Evolutionary conservation across 2,329 filamentous ascomycete genomes (phyloP), one percentile per base, ranked within the genome.

Genomic region (Alternaria longipes): DNA sequence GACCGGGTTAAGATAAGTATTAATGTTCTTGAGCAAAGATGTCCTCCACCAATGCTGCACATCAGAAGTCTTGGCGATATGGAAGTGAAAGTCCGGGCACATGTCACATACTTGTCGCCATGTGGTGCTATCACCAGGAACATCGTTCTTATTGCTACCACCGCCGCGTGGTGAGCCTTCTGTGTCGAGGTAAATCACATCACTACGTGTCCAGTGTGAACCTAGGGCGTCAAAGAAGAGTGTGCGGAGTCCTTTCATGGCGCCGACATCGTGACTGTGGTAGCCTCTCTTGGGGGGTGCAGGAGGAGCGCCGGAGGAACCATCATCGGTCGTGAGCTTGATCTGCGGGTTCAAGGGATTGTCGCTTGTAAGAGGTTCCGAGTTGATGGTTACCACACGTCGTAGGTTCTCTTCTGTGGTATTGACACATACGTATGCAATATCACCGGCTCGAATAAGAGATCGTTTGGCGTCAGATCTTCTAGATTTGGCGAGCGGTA

Each of bases 201-300:
- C 54, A 4, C n/a, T 5, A 12, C 59, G 63, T 12, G 57, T 59
- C 64, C 63, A 69, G 47, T 70, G 67, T 5, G 52, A 57, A 5
- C 59, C 61, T 3, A 70, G 55, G 0, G 64, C 64, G 28, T 72
- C 67, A 44, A 67, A 66, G 42, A 70, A 59, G n/a, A 72, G 34
- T 7, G 36, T 30, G 8, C 64, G 53, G 9, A 71, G 47, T 1
- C 52, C 41, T 40, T 7, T 30, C 40, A 34, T 47, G 6, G 30
- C 14, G 8, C 18, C 41, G 3, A 18, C 38, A 4, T 24, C 20
- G 20, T 42, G 12, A 12, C 40, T 42, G 40, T 24, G 40, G 20
- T 42, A 24, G 12, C 12, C 12, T 24, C 24, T 16, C 24, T 20
- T 42, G 4, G 20, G 40, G 5, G 40, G 40, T 14, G 12, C 9